Evolutionary conservation across 1,139 yeast species (phyloP).

Genomic region (Protomyces pachydermus): DNA sequence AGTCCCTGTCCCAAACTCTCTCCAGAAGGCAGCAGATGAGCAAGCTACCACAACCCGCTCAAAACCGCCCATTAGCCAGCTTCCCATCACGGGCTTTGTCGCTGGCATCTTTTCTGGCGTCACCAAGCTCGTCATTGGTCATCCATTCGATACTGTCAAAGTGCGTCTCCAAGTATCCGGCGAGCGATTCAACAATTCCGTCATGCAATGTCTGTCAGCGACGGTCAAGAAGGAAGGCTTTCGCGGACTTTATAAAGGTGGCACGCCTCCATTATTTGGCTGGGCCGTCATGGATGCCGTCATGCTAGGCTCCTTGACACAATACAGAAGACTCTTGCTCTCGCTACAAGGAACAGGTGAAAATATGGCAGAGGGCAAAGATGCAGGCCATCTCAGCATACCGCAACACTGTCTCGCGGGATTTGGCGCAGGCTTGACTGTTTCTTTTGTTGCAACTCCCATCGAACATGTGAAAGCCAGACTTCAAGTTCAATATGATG

Average conservation of each 20-base stretch:
- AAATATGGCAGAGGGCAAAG: conserved; percentile 52
- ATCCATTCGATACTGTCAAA: conserved; percentile 87
- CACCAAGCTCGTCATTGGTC: conserved; percentile 83
- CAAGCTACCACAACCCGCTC: not conserved
- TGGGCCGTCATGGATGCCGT: conserved; percentile 81
- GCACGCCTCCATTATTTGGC: conserved; percentile 86
- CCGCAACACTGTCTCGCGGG: conserved; percentile 75
- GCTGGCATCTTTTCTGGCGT: conserved; percentile 87
- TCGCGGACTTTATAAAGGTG: conserved; percentile 66
- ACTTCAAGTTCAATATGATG: conserved; percentile 83
- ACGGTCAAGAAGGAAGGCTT: conserved; percentile 59
- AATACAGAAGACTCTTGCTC: conserved; percentile 58
- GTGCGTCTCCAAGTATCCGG: conserved; percentile 82
- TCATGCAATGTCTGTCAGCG: conserved; percentile 54
- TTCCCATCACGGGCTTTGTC: conserved; percentile 20
- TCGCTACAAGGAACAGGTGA: conserved; percentile 43
- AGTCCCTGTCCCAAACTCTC: not conserved
- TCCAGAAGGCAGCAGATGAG: not conserved
- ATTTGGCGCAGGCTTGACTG: conserved; percentile 76
- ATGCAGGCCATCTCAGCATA: conserved; percentile 53
- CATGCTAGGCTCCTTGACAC: conserved; percentile 79
- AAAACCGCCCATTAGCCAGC: conserved; percentile 7
- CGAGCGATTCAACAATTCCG: conserved; percentile 53
- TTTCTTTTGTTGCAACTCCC: conserved; percentile 89
- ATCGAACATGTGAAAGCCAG: conserved; percentile 81